Evolutionary conservation across 345 rosid genomes (phyloP), one percentile per base, ranked within the genome.

Genomic region (Litchi chinensis): DNA sequence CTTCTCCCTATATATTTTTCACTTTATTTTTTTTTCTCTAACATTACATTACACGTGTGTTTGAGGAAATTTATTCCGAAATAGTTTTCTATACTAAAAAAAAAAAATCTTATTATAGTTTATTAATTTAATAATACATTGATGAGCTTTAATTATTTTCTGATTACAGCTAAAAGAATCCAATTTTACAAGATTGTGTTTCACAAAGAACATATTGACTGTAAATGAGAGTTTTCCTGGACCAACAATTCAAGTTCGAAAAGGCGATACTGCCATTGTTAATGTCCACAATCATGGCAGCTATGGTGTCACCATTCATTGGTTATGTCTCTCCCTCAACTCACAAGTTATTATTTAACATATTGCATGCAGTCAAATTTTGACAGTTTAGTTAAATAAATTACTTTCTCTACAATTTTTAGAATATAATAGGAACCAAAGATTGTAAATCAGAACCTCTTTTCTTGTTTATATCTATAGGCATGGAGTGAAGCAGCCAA

Each of bases 401-500:
- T 32, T 1, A 32, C 37, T 32, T 32, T 32, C 2, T 32, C 37
- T 32, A 32, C 37, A 32, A 32, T 32, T 32, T 32, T 1, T 32
- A 32, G 37, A 32, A 32, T 32, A 32, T 2, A 3, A 22, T 13
- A 13, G 5, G 11, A 22, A 21, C 12, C 7, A 19, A 40, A 66
- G 32, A 66, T 66, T 4, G 37, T 19, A 48, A 44, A 52, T 18
- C 56, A 50, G 60, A 57, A 6, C 0, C 12, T 7, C 12, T 11
- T 65, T 52, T 16, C 44, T 40, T 64, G 28, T 57, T 41, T n/a
- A 24, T 57, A 24, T 44, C 9, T 39, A 44, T 19, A 85, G 88
- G 88, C 89, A 87, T 67, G 92, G 92, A 2, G 82, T 89, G 60
- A 83, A 80, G 73, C 86, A 84, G 18, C 86, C 89, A 0, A 84